Evolutionary conservation across 768 basidiomycete genomes (phyloP).

Genomic region (Cantharellus anzutake): DNA sequence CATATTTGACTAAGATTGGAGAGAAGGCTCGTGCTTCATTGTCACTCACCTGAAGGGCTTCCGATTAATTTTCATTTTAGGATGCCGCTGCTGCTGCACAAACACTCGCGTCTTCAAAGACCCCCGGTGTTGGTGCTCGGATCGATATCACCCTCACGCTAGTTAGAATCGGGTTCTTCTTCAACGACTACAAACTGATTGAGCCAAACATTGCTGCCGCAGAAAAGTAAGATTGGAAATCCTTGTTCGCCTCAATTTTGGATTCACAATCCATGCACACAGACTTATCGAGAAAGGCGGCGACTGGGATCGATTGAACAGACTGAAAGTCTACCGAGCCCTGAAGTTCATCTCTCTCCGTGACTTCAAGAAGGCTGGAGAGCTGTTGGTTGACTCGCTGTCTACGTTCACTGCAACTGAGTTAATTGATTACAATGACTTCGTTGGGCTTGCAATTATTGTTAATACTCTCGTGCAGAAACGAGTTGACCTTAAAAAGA

Average conservation of each 20-base stretch:
- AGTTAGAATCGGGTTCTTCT: constrained; percentile 82
- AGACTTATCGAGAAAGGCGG: constrained; percentile 89
- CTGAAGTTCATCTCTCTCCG: constrained; percentile 71
- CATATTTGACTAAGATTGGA: constrained; percentile 74
- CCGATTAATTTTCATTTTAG: constrained; percentile 20
- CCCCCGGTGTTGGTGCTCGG: constrained; percentile 75
- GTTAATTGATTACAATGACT: constrained; percentile 72
- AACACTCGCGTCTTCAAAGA: constrained; percentile 73
- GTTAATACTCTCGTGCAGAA: constrained; percentile 57
- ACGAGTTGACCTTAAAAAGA: constrained; percentile 79
- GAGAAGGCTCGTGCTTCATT: constrained; percentile 33
- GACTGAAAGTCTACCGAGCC: constrained; percentile 89
- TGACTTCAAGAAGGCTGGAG: constrained; percentile 77
- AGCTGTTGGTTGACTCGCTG: constrained; percentile 74
- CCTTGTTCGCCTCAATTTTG: not conserved
- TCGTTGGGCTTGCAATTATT: constrained; percentile 71
- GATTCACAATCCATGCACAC: not conserved
- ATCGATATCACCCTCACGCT: constrained; percentile 87
- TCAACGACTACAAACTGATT: constrained; percentile 55
- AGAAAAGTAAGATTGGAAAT: constrained; percentile 35
- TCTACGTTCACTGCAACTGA: constrained; percentile 92
- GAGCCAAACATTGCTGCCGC: constrained; percentile 56
- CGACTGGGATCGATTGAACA: constrained; percentile 94
- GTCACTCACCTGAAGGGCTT: not conserved
- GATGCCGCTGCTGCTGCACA: constrained; percentile 68